A percentile compares a stretch with the other conserved stretches of the same genome.
phyloP scores from a whole-genome alignment of 75 land plant species.

The Pseudotsuga menziesii region DNA sequence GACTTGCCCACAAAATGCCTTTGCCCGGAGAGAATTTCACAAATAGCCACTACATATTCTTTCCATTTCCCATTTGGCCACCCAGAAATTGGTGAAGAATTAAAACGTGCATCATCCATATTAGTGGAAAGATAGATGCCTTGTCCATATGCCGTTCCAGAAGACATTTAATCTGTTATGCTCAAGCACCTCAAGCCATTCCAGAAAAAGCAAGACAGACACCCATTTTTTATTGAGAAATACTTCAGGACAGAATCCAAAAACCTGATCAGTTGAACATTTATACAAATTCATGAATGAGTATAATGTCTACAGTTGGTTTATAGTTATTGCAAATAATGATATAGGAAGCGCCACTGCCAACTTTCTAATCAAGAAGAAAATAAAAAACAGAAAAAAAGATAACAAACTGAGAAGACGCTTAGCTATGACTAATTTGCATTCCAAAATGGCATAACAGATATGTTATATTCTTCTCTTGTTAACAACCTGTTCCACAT shows the following conservation, averaged over 20 bases:
- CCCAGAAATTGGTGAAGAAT: neutral
- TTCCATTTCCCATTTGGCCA: conserved; percentile 7
- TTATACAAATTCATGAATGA: too few relatives aligned
- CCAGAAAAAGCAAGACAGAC: conserved; percentile 10
- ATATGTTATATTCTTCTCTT: too few relatives aligned
- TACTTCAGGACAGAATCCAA: neutral
- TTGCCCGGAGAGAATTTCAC: conserved; percentile 21
- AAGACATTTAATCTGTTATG: conserved; percentile 2
- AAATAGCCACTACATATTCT: conserved; percentile 29
- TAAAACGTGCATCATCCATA: neutral
- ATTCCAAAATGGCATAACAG: too few relatives aligned
- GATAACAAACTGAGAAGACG: too few relatives aligned
- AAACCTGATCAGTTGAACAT: too few relatives aligned
- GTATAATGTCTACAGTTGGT: too few relatives aligned
- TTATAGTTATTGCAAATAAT: too few relatives aligned
- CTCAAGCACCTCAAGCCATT: conserved; percentile 12
- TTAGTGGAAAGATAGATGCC: conserved; percentile 22
- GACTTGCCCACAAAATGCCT: neutral
- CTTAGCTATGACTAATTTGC: too few relatives aligned
- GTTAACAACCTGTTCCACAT: too few relatives aligned
- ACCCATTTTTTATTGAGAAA: neutral
- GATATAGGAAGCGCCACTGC: too few relatives aligned
- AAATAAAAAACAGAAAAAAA: too few relatives aligned
- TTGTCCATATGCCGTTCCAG: neutral
- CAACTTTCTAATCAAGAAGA: too few relatives aligned